A percentile compares a stretch with the other conserved stretches of the same genome.
phyloP scores from a whole-genome alignment of 768 basidiomycete genomes.

The Pleurotus ostreatus region DNA sequence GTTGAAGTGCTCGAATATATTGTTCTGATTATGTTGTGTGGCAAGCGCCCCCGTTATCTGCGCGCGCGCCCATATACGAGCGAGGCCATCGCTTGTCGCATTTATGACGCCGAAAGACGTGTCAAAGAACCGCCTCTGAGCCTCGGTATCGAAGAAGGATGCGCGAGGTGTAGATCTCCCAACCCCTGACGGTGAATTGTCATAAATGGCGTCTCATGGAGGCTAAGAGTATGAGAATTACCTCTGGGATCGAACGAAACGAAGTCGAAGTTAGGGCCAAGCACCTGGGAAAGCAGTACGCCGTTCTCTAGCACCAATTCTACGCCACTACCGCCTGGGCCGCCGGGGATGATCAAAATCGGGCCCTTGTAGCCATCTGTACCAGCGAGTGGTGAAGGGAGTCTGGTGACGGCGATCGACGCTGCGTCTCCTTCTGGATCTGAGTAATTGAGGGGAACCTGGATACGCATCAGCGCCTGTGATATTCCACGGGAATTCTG shows the following conservation, averaged over 20 bases:
- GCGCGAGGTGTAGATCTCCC: slow-evolving; percentile 29
- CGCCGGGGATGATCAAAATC: slow-evolving; percentile 44
- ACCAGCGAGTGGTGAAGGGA: slow-evolving; percentile 27
- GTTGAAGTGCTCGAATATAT: slow-evolving; percentile 24
- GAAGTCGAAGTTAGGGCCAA: slow-evolving; percentile 43
- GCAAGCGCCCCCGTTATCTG: slow-evolving; percentile 28
- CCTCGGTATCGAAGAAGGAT: slow-evolving; percentile 29
- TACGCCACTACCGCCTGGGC: slow-evolving; percentile 44
- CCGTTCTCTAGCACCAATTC: slow-evolving; percentile 20
- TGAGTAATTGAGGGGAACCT: slow-evolving; percentile 46
- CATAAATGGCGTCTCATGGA: background rate
- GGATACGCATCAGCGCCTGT: background rate
- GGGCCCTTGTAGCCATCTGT: slow-evolving; percentile 35
- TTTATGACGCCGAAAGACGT: slow-evolving; percentile 16
- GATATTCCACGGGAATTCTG: background rate
- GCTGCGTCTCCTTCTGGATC: slow-evolving; percentile 32
- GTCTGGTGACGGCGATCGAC: slow-evolving; percentile 38
- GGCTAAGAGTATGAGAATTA: slow-evolving; percentile 8
- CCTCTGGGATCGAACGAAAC: slow-evolving; percentile 46
- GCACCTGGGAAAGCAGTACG: slow-evolving; percentile 19
- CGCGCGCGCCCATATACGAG: slow-evolving; percentile 28
- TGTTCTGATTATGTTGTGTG: slow-evolving; percentile 21
- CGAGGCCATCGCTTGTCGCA: slow-evolving; percentile 20
- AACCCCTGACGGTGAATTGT: slow-evolving; percentile 23
- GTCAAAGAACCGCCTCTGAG: slow-evolving; percentile 26